Evolutionary conservation across 139 green algal species (phyloP).

Genomic region (Chlamydomonas applanata): DNA sequence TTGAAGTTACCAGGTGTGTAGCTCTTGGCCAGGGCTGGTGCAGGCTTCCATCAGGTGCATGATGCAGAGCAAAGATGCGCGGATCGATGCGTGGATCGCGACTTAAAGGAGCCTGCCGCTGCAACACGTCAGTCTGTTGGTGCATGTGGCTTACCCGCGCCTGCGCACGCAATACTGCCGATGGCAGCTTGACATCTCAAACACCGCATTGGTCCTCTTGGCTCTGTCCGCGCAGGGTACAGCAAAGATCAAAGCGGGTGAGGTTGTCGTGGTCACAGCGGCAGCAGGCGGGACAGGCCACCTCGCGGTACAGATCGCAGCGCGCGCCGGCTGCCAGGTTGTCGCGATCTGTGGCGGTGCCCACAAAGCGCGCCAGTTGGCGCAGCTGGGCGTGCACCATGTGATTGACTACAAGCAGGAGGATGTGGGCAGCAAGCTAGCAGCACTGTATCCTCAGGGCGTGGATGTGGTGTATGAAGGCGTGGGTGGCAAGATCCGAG

Average conservation of each 20-base stretch:
- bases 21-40: no score
- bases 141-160: no score
- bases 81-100: no score
- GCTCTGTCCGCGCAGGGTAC: no score
- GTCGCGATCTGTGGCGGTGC: constrained; percentile 44
- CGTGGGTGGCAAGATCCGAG: constrained; percentile 57
- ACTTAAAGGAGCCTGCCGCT: no score
- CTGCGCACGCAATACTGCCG: no score
- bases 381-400: constrained; percentile 25
- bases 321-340: constrained; percentile 40
- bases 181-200: no score
- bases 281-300: constrained; percentile 67
- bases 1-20: no score
- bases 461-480: constrained; percentile 72
- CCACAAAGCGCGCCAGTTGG: constrained; percentile 37
- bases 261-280: constrained; percentile 62
- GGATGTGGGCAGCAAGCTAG: constrained; percentile 48
- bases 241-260: constrained; percentile 32
- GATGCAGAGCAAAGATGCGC: no score
- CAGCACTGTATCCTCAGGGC: constrained; percentile 31
- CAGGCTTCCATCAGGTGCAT: no score
- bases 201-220: no score
- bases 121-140: no score
- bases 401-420: constrained; percentile 70
- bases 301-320: constrained; percentile 64